Conservation (phyloP, 2,329 filamentous ascomycete species). For the Alternaria hordeiaustralica region DNA sequence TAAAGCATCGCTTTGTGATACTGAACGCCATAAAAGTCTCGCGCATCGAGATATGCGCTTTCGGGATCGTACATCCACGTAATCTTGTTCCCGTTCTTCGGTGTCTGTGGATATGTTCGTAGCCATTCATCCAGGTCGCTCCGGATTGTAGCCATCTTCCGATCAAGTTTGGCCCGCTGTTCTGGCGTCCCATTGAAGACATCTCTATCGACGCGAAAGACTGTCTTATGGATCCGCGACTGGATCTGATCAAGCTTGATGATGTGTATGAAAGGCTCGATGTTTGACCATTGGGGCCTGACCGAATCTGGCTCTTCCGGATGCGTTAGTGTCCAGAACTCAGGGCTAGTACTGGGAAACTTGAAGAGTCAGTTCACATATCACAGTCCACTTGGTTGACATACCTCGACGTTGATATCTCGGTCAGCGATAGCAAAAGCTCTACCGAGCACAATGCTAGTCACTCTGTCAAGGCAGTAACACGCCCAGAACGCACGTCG, state of each 20-base stretch:
- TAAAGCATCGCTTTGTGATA: conserved; percentile 38
- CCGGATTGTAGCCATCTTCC: conserved; percentile 27
- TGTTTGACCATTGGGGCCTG: conserved; percentile 25
- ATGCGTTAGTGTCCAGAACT: conserved; percentile 34
- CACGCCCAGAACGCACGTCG: conserved; percentile 36
- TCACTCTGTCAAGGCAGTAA: conserved; percentile 35
- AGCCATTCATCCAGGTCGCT: conserved; percentile 30
- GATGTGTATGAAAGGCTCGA: conserved; percentile 36
- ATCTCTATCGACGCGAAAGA: conserved; percentile 35
- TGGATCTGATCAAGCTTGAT: conserved; percentile 34
- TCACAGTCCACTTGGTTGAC: neutral
- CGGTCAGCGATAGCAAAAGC: conserved; percentile 37
- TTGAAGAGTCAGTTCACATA: neutral
- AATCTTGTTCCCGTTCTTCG: conserved; percentile 23
- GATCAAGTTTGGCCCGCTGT: conserved; percentile 23
- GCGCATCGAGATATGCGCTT: conserved; percentile 25
- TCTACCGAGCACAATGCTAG: conserved; percentile 32
- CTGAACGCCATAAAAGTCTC: conserved; percentile 36
- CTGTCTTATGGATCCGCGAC: conserved; percentile 32
- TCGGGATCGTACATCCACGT: conserved; percentile 40
- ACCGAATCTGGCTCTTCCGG: conserved; percentile 14
- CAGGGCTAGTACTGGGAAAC: conserved; percentile 27
- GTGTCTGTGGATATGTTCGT: conserved; percentile 23
- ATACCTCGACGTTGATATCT: conserved; percentile 38
- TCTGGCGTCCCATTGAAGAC: conserved; percentile 16